Base-by-base conservation (phyloP, 2,329 filamentous ascomycete species). In the Xylariaceae sp. region DNA sequence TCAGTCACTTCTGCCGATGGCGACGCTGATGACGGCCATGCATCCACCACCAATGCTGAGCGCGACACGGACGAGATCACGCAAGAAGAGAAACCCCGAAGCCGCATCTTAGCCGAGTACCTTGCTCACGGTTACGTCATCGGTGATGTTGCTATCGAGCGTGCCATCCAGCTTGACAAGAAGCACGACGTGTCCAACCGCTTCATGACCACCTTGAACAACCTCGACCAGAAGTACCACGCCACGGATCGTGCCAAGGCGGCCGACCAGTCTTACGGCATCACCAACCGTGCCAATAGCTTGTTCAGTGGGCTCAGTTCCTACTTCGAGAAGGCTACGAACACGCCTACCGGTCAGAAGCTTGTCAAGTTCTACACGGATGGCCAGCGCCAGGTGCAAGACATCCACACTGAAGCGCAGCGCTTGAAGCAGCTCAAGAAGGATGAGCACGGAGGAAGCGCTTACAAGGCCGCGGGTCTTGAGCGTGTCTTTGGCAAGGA, bases 81-180 rank as follows among this genome's bases (percentile, higher is more conserved):
- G 12, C 93, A 98, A 66, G 93, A 98, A 70, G 90, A 97, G 75
- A 98, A 98, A 79, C 93, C 93, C 14, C 86, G 91, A 60, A 82
- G 87, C 33, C 88, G 93, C 60, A 95, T 98, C 67, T 70, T 96
- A 40, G 93, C 93, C 55, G 93, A 98, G 73, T 96, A 97, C 69
- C 85, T 98, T 25, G 91, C 93, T 10, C 89, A 96, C 61, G 93
- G 93, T 57, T 98, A 98, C 72, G 79, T 83, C 32, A 76, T 97
- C 54, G 90, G 80, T 22, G 80, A 84, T 46, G 74, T 68, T 22
- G 87, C 88, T 40, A 84, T 95, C 57, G 80, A 93, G 72, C 79
- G 79, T 52, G 92, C 89, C 52, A 87, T 98, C 61, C 81, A 88
- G 22, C 82, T 97, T 41, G 93, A 98, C 74, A 75, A 86, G 65